Percentiles rank a stretch among this genome's conserved stretches.
Evolutionary conservation across 352 stramenopile genomes (phyloP).

Genomic region (Phytophthora palmivora): DNA sequence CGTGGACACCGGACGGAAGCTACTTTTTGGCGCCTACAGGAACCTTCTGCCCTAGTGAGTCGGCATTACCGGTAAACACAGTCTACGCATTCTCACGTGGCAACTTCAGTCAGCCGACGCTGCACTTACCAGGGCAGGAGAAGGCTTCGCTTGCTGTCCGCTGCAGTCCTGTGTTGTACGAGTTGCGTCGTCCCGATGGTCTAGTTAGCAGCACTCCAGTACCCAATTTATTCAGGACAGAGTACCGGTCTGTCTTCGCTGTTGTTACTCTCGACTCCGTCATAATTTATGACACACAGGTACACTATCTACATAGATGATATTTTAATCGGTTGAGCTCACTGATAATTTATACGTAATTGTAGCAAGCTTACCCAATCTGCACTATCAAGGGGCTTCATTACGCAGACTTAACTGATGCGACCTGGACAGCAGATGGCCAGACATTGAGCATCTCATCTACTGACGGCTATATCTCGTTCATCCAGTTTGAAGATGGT

Average conservation of each 20-base stretch:
- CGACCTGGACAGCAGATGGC: slow-evolving; percentile 92
- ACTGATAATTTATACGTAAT: slow-evolving; percentile 8
- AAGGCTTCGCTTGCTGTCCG: slow-evolving; percentile 94
- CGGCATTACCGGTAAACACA: slow-evolving; percentile 65
- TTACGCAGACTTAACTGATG: slow-evolving; percentile 95
- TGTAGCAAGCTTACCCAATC: slow-evolving; percentile 82
- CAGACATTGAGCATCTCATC: slow-evolving; percentile 94
- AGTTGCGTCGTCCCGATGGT: slow-evolving; percentile 56
- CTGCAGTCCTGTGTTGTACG: slow-evolving; percentile 94
- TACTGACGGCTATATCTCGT: slow-evolving; percentile 96
- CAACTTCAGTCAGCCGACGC: slow-evolving; percentile 90
- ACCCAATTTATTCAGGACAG: slow-evolving; percentile 81
- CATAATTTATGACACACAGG: slow-evolving; percentile 96
- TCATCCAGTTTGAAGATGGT: slow-evolving; percentile 90
- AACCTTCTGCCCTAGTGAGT: slow-evolving; percentile 61
- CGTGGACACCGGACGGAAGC: slow-evolving; percentile 93
- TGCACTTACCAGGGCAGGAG: slow-evolving; percentile 93
- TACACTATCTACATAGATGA: slow-evolving; percentile 23
- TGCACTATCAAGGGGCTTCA: slow-evolving; percentile 92
- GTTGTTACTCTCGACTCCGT: slow-evolving; percentile 94
- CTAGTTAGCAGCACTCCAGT: slow-evolving; percentile 1
- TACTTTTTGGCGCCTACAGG: slow-evolving; percentile 92
- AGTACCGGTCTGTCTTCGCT: slow-evolving; percentile 91
- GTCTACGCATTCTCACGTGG: slow-evolving; percentile 96
- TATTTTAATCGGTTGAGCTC: neutral